Evolutionary conservation across 1,284 basidiomycete species (phyloP).

Genomic region (Ganoderma resinaceum): DNA sequence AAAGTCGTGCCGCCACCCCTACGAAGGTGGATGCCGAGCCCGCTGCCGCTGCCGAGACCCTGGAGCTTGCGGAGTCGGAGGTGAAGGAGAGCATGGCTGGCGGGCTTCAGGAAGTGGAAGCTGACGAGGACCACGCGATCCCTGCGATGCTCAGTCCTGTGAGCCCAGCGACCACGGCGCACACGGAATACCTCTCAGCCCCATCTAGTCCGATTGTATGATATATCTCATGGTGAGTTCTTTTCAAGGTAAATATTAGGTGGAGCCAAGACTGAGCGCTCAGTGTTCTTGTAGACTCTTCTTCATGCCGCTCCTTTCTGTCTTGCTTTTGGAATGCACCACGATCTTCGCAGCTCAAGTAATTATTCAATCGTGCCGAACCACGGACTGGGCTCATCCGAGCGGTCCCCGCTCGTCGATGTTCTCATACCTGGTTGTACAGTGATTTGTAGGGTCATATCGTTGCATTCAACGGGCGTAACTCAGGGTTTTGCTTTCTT

Average conservation of each 20-base stretch:
- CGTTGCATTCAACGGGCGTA: not conserved
- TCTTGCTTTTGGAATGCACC: not conserved
- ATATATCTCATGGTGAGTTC: constrained; percentile 8
- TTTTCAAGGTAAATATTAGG: no score
- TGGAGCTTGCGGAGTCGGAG: not conserved
- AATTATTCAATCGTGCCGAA: not conserved
- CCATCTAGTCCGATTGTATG: constrained; percentile 35
- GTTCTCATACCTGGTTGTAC: not conserved
- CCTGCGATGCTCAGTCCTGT: constrained; percentile 15
- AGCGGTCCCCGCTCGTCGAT: not conserved
- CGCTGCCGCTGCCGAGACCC: not conserved
- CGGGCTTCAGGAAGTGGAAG: not conserved
- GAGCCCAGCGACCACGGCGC: constrained; percentile 27
- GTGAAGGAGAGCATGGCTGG: not conserved
- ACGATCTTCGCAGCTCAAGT: not conserved
- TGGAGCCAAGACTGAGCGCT: not conserved
- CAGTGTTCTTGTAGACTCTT: not conserved
- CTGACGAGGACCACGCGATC: not conserved
- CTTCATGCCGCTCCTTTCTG: not conserved
- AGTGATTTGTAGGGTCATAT: not conserved
- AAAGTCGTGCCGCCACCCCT: constrained; percentile 27
- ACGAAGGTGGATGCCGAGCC: constrained; percentile 19
- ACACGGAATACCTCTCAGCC: constrained; percentile 36
- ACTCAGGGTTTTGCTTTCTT: not conserved
- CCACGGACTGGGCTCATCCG: not conserved